phyloP scores from a whole-genome alignment of 2,329 filamentous ascomycete genomes.

The Cladosporium oxysporum region DNA sequence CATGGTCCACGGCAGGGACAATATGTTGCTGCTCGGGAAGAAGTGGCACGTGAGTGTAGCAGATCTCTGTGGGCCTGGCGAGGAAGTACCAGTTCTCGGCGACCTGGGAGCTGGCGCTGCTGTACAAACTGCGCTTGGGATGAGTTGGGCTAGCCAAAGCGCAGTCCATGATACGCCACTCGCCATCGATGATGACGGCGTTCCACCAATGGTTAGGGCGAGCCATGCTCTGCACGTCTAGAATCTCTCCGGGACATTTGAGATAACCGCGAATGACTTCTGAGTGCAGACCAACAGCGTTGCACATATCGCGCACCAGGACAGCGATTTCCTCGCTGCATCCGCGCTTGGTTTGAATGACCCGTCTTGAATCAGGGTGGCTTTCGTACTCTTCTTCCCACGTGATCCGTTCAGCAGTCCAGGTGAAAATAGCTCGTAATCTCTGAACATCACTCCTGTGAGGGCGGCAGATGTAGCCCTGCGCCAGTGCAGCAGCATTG shows the following conservation, averaged over 20 bases:
- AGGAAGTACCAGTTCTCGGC: constrained; percentile 95
- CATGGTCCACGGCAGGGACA: constrained; percentile 81
- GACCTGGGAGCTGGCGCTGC: constrained; percentile 65
- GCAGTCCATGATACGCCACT: constrained; percentile 96
- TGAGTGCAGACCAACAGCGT: constrained; percentile 81
- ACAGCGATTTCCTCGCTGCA: constrained; percentile 88
- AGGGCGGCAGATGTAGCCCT: constrained; percentile 88
- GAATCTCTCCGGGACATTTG: constrained; percentile 81
- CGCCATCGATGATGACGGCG: constrained; percentile 83
- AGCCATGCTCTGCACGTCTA: constrained; percentile 80
- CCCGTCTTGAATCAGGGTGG: constrained; percentile 77
- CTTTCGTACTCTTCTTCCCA: constrained; percentile 96
- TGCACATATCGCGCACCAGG: constrained; percentile 90
- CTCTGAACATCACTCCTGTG: constrained; percentile 93
- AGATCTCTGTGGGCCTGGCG: constrained; percentile 81
- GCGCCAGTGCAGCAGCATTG: constrained; percentile 79
- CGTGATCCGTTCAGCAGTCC: constrained; percentile 89
- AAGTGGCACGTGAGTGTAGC: constrained; percentile 93
- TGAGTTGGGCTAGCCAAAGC: constrained; percentile 90
- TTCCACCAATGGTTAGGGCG: constrained; percentile 98
- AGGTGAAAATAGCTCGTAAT: constrained; percentile 91
- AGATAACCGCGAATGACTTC: constrained; percentile 88
- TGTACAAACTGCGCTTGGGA: constrained; percentile 75
- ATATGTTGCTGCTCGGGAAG: constrained; percentile 89
- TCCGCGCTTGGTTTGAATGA: constrained; percentile 80